phyloP scores from a whole-genome alignment of 805 yeast species.

The Barnettozyma populi region DNA sequence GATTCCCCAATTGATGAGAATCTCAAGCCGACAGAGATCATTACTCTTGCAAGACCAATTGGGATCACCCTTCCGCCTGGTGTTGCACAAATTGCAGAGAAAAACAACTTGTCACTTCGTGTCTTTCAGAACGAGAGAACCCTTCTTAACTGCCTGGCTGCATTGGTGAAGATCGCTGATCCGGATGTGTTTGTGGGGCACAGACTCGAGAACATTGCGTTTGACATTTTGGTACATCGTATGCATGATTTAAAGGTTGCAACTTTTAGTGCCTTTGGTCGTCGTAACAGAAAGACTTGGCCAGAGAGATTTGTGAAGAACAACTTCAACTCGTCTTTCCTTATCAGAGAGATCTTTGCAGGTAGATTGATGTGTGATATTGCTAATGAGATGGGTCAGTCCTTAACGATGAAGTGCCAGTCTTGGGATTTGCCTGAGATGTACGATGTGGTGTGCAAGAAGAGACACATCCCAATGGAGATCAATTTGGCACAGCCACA shows the following conservation, averaged over 20 bases:
- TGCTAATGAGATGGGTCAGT: slow-evolving; percentile 92
- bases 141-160: slow-evolving; percentile 68
- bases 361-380: slow-evolving; percentile 91
- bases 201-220: slow-evolving; percentile 66
- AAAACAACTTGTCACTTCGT: slow-evolving; percentile 46
- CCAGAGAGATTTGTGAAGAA: slow-evolving; percentile 65
- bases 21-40: slow-evolving; percentile 50
- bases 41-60: slow-evolving; percentile 78
- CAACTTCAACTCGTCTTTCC: slow-evolving; percentile 44
- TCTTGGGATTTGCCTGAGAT: slow-evolving; percentile 92
- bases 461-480: slow-evolving; percentile 57
- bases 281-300: slow-evolving; percentile 71
- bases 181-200: slow-evolving; percentile 93
- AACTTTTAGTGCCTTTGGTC: slow-evolving; percentile 79
- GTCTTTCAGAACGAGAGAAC: slow-evolving; percentile 70
- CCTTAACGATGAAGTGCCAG: slow-evolving; percentile 85
- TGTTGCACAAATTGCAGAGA: slow-evolving; percentile 53
- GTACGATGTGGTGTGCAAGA: slow-evolving; percentile 74
- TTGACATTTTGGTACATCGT: slow-evolving; percentile 78
- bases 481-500: slow-evolving; percentile 65
- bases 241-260: slow-evolving; percentile 68
- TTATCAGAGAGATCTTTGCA: slow-evolving; percentile 64
- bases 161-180: slow-evolving; percentile 63
- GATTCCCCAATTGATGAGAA: slow-evolving; percentile 69
- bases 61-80: slow-evolving; percentile 75